Conservation (phyloP, 768 basidiomycete species). For the Termitomyces sp. region DNA sequence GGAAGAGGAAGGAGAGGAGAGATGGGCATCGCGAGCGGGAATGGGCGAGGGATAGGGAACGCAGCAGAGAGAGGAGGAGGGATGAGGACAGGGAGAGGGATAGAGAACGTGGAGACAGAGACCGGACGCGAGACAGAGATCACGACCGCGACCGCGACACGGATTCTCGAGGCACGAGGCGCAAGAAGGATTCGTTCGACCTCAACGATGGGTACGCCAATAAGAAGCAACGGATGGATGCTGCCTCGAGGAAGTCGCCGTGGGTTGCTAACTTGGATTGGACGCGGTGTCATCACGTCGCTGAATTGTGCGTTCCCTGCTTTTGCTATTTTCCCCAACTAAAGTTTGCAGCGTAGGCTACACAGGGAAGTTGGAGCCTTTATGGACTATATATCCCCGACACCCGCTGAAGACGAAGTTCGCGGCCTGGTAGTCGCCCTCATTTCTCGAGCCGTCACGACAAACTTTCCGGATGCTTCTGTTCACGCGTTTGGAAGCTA, state of each 20-base stretch:
- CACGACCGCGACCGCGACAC: slow-evolving; percentile 21
- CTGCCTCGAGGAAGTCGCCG: slow-evolving; percentile 56
- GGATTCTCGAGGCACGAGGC: slow-evolving; percentile 32
- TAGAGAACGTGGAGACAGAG: slow-evolving; percentile 1
- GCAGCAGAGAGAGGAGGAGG: slow-evolving; percentile 16
- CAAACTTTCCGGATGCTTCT: slow-evolving; percentile 74
- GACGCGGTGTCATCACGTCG: slow-evolving; percentile 72
- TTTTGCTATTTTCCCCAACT: neutral
- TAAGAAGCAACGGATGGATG: slow-evolving; percentile 52
- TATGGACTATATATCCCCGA: slow-evolving; percentile 84
- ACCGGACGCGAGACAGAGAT: slow-evolving; percentile 10
- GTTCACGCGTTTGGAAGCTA: slow-evolving; percentile 91
- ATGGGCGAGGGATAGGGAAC: neutral
- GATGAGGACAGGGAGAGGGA: neutral
- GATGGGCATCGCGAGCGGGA: neutral
- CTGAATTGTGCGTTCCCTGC: slow-evolving; percentile 67
- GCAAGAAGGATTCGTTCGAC: slow-evolving; percentile 37
- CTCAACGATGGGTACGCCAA: slow-evolving; percentile 49
- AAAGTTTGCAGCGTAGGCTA: slow-evolving; percentile 51
- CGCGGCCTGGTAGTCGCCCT: slow-evolving; percentile 69
- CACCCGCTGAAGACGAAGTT: slow-evolving; percentile 81
- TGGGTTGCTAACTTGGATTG: slow-evolving; percentile 76
- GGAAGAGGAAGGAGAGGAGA: slow-evolving; percentile 21
- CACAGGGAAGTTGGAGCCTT: slow-evolving; percentile 87
- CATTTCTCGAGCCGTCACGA: slow-evolving; percentile 63